Conservation (phyloP, 169 alveolate genomes). For the Cryptosporidium andersoni region DNA sequence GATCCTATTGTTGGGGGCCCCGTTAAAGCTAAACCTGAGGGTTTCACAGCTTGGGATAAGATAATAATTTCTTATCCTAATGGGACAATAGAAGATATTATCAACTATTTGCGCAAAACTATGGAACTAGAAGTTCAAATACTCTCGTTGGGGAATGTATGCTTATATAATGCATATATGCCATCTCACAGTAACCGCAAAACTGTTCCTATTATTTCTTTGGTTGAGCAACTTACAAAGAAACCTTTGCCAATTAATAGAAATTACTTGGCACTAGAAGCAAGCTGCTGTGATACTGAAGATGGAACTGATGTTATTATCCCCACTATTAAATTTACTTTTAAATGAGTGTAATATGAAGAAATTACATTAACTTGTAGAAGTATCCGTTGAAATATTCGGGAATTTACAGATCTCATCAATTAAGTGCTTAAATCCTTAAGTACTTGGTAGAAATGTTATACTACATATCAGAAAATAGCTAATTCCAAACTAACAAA, state of each 20-base stretch:
- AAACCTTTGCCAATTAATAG: slow-evolving; percentile 74
- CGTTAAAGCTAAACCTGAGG: slow-evolving; percentile 93
- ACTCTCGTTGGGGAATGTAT: slow-evolving; percentile 87
- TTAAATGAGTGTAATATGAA: slow-evolving; percentile 62
- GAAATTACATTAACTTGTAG: no score
- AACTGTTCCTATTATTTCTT: slow-evolving; percentile 76
- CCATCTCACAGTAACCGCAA: slow-evolving; percentile 83
- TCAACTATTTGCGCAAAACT: slow-evolving; percentile 74
- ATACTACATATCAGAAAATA: no score
- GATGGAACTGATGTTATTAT: slow-evolving; percentile 85
- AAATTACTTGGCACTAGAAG: slow-evolving; percentile 84
- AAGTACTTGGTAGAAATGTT: no score
- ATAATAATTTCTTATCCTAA: slow-evolving; percentile 81
- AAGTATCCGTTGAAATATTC: no score
- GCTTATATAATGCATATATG: slow-evolving; percentile 87
- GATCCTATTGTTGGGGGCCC: slow-evolving; percentile 95
- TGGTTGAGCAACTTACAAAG: slow-evolving; percentile 76
- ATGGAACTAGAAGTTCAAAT: slow-evolving; percentile 85
- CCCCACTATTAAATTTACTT: slow-evolving; percentile 86
- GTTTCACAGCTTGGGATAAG: slow-evolving; percentile 97
- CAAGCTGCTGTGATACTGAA: slow-evolving; percentile 87
- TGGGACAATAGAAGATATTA: slow-evolving; percentile 76
- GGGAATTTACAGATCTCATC: no score
- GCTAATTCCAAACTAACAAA: no score
- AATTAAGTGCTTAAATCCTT: no score